These are phyloP conservation scores for Diaporthe australafricana DNA, from an alignment of 2,329 filamentous ascomycete species.

Conservation along the genomic window DNA sequence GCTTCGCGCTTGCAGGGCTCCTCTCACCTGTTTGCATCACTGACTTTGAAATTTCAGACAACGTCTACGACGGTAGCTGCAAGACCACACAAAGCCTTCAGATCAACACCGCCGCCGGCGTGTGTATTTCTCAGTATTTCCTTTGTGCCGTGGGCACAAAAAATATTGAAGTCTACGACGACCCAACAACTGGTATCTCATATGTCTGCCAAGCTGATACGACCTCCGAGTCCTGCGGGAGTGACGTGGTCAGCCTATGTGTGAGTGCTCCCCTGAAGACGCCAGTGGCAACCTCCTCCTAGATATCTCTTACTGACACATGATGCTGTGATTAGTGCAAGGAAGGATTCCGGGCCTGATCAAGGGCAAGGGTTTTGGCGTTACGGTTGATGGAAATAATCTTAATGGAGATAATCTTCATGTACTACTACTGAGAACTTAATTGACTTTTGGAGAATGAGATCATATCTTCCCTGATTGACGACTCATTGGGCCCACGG, in stretches of 20 bases:
- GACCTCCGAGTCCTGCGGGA: slow-evolving; percentile 24
- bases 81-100: slow-evolving; percentile 21
- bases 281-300: no score
- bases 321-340: neutral
- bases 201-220: slow-evolving; percentile 29
- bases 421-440: neutral
- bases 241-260: slow-evolving; percentile 22
- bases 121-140: slow-evolving; percentile 32
- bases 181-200: slow-evolving; percentile 26
- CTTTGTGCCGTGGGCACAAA: slow-evolving; percentile 23
- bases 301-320: neutral
- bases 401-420: neutral
- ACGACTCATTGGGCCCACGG: neutral
- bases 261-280: neutral
- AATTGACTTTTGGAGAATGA: no score
- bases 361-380: neutral
- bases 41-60: slow-evolving; percentile 23
- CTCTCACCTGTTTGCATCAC: neutral
- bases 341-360: neutral
- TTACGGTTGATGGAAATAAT: no score
- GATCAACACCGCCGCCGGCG: slow-evolving; percentile 1
- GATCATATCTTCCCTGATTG: neutral
- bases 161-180: slow-evolving; percentile 23
- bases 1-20: neutral
- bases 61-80: slow-evolving; percentile 31